Base-by-base conservation (phyloP, 306 rosid genomes). In the Glycyrrhiza uralensis region DNA sequence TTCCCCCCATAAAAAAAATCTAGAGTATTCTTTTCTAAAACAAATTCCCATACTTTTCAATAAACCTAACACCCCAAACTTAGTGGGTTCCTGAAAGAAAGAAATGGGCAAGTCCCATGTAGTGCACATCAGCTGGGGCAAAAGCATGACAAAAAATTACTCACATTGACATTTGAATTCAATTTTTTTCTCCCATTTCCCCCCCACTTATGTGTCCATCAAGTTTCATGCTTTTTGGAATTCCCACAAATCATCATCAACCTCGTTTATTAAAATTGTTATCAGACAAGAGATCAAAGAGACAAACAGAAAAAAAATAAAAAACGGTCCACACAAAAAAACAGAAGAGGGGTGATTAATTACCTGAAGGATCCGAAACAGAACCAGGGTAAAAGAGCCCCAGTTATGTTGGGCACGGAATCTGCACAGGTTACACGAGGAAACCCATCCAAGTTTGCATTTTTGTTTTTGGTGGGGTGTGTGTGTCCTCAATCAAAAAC, bases 301-400 rank as follows among this genome's bases (percentile, higher is more conserved):
- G 0, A 24, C 19, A 44, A 26, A 69, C 46, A 55, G 23, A 63
- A 20, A 66, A 24, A n/a, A 44, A 26, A 69, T 36, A 55, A 17
- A 63, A 20, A 66, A 32, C 2, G 36, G 30, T 62, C 19, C 14
- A 38, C 14, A 35, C 5, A 59, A 29, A 71, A 51, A n/a, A n/a
- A n/a, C n/a, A 54, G 4, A 55, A 24, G 9, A 17, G 26, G 49
- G 55, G 4, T 13, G 32, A 30, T 26, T 5, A 5, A 20, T 57
- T 66, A 79, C 83, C 83, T 57, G 70, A 29, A 69, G 23, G 83
- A 76, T 56, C 61, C 14, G 46, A 22, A 29, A 60, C 57, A 28
- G n/a, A 33, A 72, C 5, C 13, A 3, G 8, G 24, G 52, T 0
- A 8, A 26, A 3, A 24, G 3, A 7, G 42, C 19, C 41, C 52